Conservation (phyloP, 345 rosid genomes). For the Rhodomyrtus tomentosa region DNA sequence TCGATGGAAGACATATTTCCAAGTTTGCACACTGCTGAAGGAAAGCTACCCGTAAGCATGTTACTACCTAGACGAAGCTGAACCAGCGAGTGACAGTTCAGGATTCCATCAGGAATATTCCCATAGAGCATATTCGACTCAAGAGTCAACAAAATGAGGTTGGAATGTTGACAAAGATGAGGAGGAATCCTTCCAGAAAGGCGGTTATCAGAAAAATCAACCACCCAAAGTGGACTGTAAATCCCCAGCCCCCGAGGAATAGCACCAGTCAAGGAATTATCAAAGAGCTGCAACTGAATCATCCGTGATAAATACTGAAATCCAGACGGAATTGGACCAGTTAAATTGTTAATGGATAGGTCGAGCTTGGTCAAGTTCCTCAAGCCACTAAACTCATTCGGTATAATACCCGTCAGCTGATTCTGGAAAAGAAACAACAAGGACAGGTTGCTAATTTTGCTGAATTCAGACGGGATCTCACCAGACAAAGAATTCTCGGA, state of each 20-base stretch:
- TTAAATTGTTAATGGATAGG: constrained; percentile 67
- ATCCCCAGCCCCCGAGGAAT: constrained; percentile 76
- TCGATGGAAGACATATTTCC: constrained; percentile 67
- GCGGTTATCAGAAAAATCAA: constrained; percentile 73
- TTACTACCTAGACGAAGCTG: constrained; percentile 70
- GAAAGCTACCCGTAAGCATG: constrained; percentile 67
- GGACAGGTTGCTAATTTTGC: constrained; percentile 43
- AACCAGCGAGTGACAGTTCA: constrained; percentile 41
- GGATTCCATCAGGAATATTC: constrained; percentile 47
- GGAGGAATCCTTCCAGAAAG: constrained; percentile 74
- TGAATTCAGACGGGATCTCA: constrained; percentile 62
- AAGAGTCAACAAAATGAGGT: constrained; percentile 54
- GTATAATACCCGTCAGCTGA: constrained; percentile 67
- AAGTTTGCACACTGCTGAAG: constrained; percentile 64
- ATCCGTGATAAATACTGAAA: constrained; percentile 59
- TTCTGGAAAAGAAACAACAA: constrained; percentile 75
- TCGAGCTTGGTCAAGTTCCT: constrained; percentile 66
- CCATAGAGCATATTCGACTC: constrained; percentile 66
- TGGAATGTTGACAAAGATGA: constrained; percentile 40
- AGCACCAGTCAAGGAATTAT: constrained; percentile 49
- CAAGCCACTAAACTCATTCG: constrained; percentile 50
- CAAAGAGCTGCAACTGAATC: constrained; percentile 79
- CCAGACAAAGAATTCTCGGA: constrained; percentile 73
- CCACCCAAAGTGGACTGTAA: constrained; percentile 66
- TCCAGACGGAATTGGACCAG: constrained; percentile 64